A percentile compares a stretch with the other conserved stretches of the same genome.
Evolutionary conservation across 2,329 filamentous ascomycete genomes (phyloP).

Genomic region (Xylaria sp.): DNA sequence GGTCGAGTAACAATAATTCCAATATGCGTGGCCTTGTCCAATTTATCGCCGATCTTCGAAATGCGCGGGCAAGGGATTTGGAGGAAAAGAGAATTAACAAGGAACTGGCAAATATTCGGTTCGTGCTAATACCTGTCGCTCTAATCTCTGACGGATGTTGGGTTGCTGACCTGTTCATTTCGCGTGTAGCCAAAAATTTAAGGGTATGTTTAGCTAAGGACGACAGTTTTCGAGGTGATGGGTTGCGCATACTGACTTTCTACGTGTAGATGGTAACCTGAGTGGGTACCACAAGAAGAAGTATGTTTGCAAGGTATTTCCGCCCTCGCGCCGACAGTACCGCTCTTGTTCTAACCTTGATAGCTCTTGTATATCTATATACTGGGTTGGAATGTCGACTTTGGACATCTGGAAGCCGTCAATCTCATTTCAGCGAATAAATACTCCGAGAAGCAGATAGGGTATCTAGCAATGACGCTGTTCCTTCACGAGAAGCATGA

Average conservation of each 20-base stretch:
- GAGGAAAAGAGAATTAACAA: constrained; percentile 99
- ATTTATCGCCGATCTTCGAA: constrained; percentile 96
- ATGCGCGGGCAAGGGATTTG: constrained; percentile 91
- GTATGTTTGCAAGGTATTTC: constrained; percentile 94
- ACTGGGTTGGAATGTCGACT: constrained; percentile 98
- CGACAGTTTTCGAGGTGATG: constrained; percentile 9
- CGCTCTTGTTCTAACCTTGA: constrained; percentile 23
- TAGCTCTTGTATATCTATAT: constrained; percentile 98
- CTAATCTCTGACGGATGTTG: background rate
- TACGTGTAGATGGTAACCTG: constrained; percentile 76
- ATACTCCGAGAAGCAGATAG: constrained; percentile 99
- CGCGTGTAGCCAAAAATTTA: constrained; percentile 84
- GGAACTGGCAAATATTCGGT: constrained; percentile 96
- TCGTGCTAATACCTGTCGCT: constrained; percentile 48
- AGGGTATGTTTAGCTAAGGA: constrained; percentile 62
- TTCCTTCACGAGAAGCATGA: constrained; percentile 98
- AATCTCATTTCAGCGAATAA: constrained; percentile 97
- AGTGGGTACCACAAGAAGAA: constrained; percentile 99
- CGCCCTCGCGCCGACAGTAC: constrained; percentile 16
- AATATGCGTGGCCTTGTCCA: constrained; percentile 90
- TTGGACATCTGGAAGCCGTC: constrained; percentile 97
- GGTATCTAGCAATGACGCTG: constrained; percentile 95
- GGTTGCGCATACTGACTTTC: constrained; percentile 41
- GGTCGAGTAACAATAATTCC: constrained; percentile 71
- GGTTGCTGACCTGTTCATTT: constrained; percentile 36